phyloP scores from a whole-genome alignment of 371 early-diverging fungal species.

The Mucor piriformis region DNA sequence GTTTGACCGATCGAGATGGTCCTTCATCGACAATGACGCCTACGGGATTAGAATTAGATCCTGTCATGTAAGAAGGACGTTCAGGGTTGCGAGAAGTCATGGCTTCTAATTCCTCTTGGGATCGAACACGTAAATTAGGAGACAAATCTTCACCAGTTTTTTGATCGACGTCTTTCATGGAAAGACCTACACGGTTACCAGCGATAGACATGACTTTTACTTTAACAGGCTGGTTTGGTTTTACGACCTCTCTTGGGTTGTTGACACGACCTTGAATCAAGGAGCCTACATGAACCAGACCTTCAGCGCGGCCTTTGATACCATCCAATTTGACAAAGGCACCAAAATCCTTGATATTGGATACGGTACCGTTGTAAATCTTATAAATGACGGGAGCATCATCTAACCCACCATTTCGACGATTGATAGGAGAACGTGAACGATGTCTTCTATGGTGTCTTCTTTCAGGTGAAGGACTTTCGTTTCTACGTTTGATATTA shows the following conservation, averaged over 20 bases:
- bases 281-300: conserved; percentile 87
- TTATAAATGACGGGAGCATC: conserved; percentile 86
- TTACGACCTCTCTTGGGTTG: conserved; percentile 82
- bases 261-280: conserved; percentile 72
- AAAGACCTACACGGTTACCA: conserved; percentile 79
- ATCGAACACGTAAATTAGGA: conserved; percentile 60
- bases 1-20: conserved; percentile 69
- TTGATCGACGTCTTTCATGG: conserved; percentile 96
- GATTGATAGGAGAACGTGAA: conserved; percentile 8
- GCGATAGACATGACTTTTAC: conserved; percentile 93
- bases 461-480: conserved; percentile 32
- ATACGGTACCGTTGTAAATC: conserved; percentile 84
- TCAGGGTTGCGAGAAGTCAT: conserved; percentile 71
- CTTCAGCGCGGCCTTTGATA: conserved; percentile 70
- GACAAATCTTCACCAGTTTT: conserved; percentile 84
- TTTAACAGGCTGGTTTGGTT: conserved; percentile 76
- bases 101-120: conserved; percentile 61
- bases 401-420: conserved; percentile 47
- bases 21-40: conserved; percentile 59
- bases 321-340: conserved; percentile 90
- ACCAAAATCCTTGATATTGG: conserved; percentile 88
- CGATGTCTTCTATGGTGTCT: conserved; percentile 23
- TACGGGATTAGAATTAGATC: conserved; percentile 27
- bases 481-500: conserved; percentile 26
- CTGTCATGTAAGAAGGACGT: conserved; percentile 50